phyloP scores from a whole-genome alignment of 306 rosid species.

The Trichosanthes cucumerina region DNA sequence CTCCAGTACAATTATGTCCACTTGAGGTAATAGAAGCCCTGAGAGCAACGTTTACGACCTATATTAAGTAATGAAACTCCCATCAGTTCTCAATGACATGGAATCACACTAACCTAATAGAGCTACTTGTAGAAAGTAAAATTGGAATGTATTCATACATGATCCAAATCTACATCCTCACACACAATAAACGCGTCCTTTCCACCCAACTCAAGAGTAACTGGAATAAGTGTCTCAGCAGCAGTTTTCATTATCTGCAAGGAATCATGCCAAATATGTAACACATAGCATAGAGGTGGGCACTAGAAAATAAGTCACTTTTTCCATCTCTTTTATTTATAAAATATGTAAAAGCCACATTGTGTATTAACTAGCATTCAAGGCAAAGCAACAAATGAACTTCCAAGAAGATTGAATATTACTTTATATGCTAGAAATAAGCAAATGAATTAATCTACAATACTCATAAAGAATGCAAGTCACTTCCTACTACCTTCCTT shows the following conservation, averaged over 20 bases:
- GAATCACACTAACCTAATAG: neutral
- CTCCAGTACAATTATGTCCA: constrained; percentile 98
- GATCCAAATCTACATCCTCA: constrained; percentile 84
- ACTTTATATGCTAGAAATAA: neutral
- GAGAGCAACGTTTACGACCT: constrained; percentile 92
- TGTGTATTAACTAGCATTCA: neutral
- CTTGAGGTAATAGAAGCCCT: constrained; percentile 88
- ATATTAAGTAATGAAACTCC: constrained; percentile 20
- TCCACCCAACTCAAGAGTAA: constrained; percentile 97
- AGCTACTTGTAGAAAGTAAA: neutral
- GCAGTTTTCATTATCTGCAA: constrained; percentile 93
- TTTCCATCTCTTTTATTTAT: neutral
- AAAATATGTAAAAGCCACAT: neutral
- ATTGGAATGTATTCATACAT: constrained; percentile 35
- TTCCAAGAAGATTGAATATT: neutral
- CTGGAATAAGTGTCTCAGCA: constrained; percentile 72
- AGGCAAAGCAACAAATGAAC: neutral
- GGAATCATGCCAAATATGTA: constrained; percentile 14
- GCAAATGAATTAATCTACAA: neutral
- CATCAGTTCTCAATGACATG: constrained; percentile 10
- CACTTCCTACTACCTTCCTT: neutral
- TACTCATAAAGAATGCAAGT: neutral
- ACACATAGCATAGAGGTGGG: neutral
- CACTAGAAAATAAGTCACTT: neutral
- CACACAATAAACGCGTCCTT: constrained; percentile 96